Percentiles rank a stretch among this genome's conserved stretches.
Evolutionary conservation across 306 rosid genomes (phyloP).

Genomic region (Nissolia schottii): DNA sequence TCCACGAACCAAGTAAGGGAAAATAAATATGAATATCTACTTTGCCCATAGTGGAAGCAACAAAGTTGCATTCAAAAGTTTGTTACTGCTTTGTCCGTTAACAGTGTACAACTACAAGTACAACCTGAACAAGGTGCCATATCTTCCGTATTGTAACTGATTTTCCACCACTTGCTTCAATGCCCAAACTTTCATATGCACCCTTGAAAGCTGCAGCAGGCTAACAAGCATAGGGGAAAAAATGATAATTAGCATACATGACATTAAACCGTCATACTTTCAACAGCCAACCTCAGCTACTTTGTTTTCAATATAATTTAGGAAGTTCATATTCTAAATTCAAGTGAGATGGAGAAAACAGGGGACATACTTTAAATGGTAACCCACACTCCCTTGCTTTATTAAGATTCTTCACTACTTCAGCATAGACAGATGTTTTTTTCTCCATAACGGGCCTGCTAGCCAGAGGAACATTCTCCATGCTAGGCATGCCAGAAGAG

Average conservation of each 20-base stretch:
- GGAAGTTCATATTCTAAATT: neutral
- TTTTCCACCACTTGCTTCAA: conserved; percentile 80
- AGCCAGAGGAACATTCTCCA: conserved; percentile 53
- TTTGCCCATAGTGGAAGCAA: conserved; percentile 17
- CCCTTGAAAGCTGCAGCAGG: conserved; percentile 82
- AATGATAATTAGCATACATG: conserved; percentile 2
- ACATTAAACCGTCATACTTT: neutral
- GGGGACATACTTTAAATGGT: conserved; percentile 65
- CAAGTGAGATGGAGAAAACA: neutral
- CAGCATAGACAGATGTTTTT: conserved; percentile 76
- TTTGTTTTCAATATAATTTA: neutral
- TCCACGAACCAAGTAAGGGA: conserved; percentile 25
- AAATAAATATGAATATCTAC: conserved; percentile 19
- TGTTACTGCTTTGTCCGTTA: neutral
- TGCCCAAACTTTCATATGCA: conserved; percentile 75
- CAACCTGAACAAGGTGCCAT: conserved; percentile 96
- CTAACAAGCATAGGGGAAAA: conserved; percentile 35
- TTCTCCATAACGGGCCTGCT: conserved; percentile 72
- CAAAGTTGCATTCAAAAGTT: conserved; percentile 9
- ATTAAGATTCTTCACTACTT: conserved; percentile 76
- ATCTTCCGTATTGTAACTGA: conserved; percentile 89
- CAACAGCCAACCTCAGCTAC: conserved; percentile 5
- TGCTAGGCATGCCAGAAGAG: conserved; percentile 45
- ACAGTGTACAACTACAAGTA: conserved; percentile 18
- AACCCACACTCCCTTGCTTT: conserved; percentile 80